Conservation (phyloP, 345 rosid genomes). For the Cardiospermum halicacabum region DNA sequence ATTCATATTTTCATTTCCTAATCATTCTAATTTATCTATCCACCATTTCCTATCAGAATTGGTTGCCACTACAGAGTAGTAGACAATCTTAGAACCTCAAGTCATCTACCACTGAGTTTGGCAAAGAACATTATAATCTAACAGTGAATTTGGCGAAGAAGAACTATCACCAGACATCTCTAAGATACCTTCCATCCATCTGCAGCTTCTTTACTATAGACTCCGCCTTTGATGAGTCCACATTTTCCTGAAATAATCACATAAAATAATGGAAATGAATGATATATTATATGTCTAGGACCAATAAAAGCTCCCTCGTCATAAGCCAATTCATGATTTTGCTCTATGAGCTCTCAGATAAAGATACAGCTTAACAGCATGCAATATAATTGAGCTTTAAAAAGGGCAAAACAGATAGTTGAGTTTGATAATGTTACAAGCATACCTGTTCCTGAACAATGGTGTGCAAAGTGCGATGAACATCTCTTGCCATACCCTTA, state of each 20-base stretch:
- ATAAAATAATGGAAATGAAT: neutral
- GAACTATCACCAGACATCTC: constrained; percentile 67
- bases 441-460: constrained; percentile 67
- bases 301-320: neutral
- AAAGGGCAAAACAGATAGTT: neutral
- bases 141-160: neutral
- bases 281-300: neutral
- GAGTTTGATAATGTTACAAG: neutral
- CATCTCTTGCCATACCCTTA: constrained; percentile 89
- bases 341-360: neutral
- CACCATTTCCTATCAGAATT: constrained; percentile 4
- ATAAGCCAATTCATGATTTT: neutral
- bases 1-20: constrained; percentile 8
- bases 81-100: constrained; percentile 16
- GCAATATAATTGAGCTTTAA: too few relatives aligned
- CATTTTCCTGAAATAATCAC: constrained; percentile 41
- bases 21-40: constrained; percentile 13
- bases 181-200: constrained; percentile 63
- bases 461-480: constrained; percentile 66
- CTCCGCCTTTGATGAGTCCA: constrained; percentile 55
- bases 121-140: constrained; percentile 1
- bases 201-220: constrained; percentile 68
- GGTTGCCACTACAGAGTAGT: neutral
- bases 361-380: neutral
- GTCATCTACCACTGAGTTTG: constrained; percentile 16